Conservation (phyloP, 2,329 filamentous ascomycete genomes). For the Scedosporium dehoogii region DNA sequence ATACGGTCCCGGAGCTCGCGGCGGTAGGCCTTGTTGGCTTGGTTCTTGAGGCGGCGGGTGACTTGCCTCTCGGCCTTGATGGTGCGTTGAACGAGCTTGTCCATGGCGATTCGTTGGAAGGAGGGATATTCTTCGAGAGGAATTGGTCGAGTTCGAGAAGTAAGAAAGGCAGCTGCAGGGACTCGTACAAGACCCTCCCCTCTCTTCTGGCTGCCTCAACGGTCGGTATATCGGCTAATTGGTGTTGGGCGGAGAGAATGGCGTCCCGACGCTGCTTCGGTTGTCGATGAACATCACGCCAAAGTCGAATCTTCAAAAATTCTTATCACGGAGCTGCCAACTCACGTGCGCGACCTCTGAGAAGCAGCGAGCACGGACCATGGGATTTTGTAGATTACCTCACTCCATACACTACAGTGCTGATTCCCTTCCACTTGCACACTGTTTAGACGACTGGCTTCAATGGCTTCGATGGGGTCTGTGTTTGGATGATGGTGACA, state of each 20-base stretch:
- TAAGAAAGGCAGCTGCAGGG: neutral
- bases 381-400: neutral
- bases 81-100: constrained; percentile 60
- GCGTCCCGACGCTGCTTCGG: neutral
- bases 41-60: constrained; percentile 33
- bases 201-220: neutral
- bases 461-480: too few relatives aligned
- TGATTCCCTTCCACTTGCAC: too few relatives aligned
- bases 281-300: neutral
- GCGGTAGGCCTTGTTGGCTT: constrained; percentile 21
- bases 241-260: neutral
- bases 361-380: neutral
- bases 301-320: neutral
- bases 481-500: too few relatives aligned
- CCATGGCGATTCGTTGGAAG: constrained; percentile 38
- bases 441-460: too few relatives aligned
- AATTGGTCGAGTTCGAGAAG: neutral
- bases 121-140: neutral
- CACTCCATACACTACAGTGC: too few relatives aligned
- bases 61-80: constrained; percentile 57
- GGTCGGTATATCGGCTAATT: neutral
- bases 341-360: neutral
- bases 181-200: neutral
- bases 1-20: constrained; percentile 19
- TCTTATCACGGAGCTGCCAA: neutral